These are phyloP conservation scores for Vaccinium darrowii DNA, from an alignment of 148 eudicot genomes.

Conservation along the genomic window DNA sequence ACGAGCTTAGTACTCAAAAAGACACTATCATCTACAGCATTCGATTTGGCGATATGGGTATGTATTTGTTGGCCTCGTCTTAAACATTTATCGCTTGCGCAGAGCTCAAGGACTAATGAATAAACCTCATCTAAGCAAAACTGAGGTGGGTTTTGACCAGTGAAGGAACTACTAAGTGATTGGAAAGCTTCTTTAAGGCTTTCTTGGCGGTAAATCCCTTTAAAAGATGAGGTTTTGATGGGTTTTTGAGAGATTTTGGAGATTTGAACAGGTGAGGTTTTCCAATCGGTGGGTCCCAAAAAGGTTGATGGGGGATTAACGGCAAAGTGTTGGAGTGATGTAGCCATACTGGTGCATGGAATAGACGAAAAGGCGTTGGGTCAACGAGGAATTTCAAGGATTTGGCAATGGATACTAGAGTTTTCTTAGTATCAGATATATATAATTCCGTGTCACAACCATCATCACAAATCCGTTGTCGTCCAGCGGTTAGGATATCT, in stretches of 20 bases:
- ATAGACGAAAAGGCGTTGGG: neutral
- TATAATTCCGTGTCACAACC: no score
- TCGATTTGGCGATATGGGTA: constrained; percentile 36
- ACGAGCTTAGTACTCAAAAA: constrained; percentile 34
- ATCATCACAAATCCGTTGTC: constrained; percentile 46
- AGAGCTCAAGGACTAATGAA: constrained; percentile 63
- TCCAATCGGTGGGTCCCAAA: neutral
- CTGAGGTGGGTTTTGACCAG: constrained; percentile 15
- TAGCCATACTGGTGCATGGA: neutral
- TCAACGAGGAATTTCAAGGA: neutral
- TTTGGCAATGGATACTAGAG: neutral
- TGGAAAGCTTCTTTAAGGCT: constrained; percentile 42
- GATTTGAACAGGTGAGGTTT: constrained; percentile 2
- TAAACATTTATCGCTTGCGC: constrained; percentile 51
- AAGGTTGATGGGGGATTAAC: neutral
- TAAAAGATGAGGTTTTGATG: constrained; percentile 30
- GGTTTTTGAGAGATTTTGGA: constrained; percentile 28
- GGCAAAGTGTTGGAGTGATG: neutral
- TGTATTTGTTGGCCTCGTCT: constrained; percentile 56
- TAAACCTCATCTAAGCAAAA: constrained; percentile 55
- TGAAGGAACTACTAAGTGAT: constrained; percentile 34
- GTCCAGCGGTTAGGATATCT: constrained; percentile 91
- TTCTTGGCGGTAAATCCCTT: constrained; percentile 35
- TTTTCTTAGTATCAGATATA: neutral
- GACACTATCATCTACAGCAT: neutral